Evolutionary conservation across 1,139 yeast species (phyloP), one percentile per base, ranked within the genome.

Genomic region (Protomyces inundatus): DNA sequence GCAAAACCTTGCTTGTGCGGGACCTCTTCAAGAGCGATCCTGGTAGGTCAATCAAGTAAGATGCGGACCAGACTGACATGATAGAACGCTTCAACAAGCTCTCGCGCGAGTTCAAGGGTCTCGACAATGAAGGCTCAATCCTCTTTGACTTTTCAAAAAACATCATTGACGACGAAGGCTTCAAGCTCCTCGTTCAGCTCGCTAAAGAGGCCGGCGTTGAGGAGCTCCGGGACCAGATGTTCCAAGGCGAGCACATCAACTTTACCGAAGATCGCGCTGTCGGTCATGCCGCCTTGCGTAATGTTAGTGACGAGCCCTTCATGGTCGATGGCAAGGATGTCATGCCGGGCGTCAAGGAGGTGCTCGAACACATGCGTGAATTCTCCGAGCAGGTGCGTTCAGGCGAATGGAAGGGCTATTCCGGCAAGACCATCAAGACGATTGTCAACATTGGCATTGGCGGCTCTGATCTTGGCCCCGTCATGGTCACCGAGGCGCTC

Each of bases 381-480:
- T 93, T 93, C 80, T 85, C 96, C 65, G 89, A 89, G 68, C 81
- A 82, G 70, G 87, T 93, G 68, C 87, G 98, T 77, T 85, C 93
- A 55, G 98, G 98, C 72, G 82, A 80, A 70, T 91, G 98, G 97
- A 90, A 85, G 73, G 98, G 98, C 76, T 93, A 88, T 83, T 86
- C 97, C 70, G 98, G 98, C 71, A 90, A 90, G 82, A 79, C 82
- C 71, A 93, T 93, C 77, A 88, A 95, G 71, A 96, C 90, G 74
- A 86, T 93, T 66, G 98, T 93, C 74, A 93, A 93, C 82, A 89
- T 93, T 73, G 98, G 98, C 78, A 93, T 93, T 75, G 98, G 98
- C 75, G 98, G 98, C 71, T 90, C 98, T 37, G 98, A 93, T 77
- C 83, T 93, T 73, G 98, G 98, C 72, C 98, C 98, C 60, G 98